phyloP scores from a whole-genome alignment of 345 rosid genomes.

The Excoecaria agallocha region DNA sequence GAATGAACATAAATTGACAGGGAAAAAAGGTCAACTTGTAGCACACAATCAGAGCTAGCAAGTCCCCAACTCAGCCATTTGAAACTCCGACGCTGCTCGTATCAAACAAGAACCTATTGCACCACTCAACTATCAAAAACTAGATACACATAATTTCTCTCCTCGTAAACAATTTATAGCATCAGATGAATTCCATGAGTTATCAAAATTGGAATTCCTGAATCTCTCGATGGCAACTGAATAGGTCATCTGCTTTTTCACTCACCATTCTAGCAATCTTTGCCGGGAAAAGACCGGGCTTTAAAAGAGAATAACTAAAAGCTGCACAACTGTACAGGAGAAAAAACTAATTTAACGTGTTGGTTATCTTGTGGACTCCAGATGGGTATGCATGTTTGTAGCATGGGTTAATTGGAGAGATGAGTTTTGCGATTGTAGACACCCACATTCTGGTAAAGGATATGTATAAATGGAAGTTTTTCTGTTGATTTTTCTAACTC shows the following conservation, averaged over 20 bases:
- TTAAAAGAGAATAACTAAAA: not conserved
- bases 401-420: conserved; percentile 29
- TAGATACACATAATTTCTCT: not conserved
- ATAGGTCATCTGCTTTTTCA: conserved; percentile 14
- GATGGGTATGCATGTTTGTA: conserved; percentile 9
- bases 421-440: conserved; percentile 61
- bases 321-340: conserved; percentile 15
- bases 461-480: conserved; percentile 79
- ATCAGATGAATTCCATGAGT: conserved; percentile 9
- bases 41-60: not conserved
- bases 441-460: conserved; percentile 85
- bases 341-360: not conserved
- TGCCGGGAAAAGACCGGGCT: not conserved
- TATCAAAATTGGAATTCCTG: conserved; percentile 29
- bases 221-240: conserved; percentile 4
- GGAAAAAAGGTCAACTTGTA: not conserved
- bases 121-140: not conserved
- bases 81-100: conserved; percentile 1
- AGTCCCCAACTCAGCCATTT: not conserved
- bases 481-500: conserved; percentile 71
- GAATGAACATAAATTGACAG: not conserved
- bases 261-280: conserved; percentile 3
- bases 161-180: not conserved
- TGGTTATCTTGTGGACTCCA: conserved; percentile 17
- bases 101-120: not conserved